Evolutionary conservation across 2,329 filamentous ascomycete genomes (phyloP), one percentile per base, ranked within the genome.

Genomic region (Aspergillus chevalieri): DNA sequence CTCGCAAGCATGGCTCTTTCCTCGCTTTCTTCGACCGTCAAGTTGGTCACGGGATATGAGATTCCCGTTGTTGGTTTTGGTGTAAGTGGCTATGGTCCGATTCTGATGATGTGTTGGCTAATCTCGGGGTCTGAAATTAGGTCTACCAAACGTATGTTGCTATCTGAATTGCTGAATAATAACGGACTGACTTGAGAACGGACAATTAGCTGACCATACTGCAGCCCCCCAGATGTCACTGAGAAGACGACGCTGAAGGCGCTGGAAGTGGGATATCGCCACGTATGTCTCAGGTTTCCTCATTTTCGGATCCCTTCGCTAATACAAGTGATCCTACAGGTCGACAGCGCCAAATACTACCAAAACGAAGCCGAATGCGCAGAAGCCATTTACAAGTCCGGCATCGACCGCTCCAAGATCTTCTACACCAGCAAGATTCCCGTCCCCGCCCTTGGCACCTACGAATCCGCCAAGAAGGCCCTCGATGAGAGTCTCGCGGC

Each of bases 381-480:
- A 1, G 65, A 70, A 10, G 81, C 79, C 8, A 78, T 84, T 52
- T 65, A 71, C 1, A 71, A 72, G 47, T 76, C 77, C 6, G 70
- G 71, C 2, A 60, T 84, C 44, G 74, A 77, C 10, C 76, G 82
- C 6, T 72, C 74, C 21, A 66, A 80, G 33, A 70, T 84, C 48
- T 85, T 83, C 70, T 84, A 82, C 65, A 84, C 82, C 6, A 81
- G 76, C 52, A 85, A 85, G 61, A 74, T 84, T 6, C 78, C 78
- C 3, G 70, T 74, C 2, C 68, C 63, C 10, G 55, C 63, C 2
- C 74, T 81, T 61, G 77, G 76, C 54, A 77, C 76, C 53, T 93
- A 92, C 61, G 78, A 84, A 12, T 78, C 74, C 50, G 78, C 86
- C 19, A 83, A 82, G 65, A 74, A 75, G 14, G 79, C 83, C 55